These are phyloP conservation scores for Globisporangium perplexum DNA, from an alignment of 352 stramenopile genomes.

Conservation along the genomic window DNA sequence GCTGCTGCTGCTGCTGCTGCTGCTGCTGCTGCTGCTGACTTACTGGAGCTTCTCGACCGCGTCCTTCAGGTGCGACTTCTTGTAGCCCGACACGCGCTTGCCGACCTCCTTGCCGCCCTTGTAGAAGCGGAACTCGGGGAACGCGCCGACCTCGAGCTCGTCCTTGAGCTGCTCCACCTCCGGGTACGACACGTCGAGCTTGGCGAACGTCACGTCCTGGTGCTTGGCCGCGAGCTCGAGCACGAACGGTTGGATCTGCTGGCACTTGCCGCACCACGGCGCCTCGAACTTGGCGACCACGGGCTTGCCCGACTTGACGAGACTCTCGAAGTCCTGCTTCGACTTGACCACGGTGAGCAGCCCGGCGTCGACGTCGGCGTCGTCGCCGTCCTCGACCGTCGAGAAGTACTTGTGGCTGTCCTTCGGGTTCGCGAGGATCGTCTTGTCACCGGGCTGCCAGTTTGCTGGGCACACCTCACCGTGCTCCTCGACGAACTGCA, in stretches of 20 bases:
- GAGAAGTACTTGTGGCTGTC: constrained; percentile 83
- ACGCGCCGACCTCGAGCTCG: constrained; percentile 59
- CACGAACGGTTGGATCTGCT: constrained; percentile 77
- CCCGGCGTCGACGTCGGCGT: constrained; percentile 25
- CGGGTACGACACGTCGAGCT: constrained; percentile 65
- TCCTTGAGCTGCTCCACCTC: constrained; percentile 75
- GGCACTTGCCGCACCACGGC: constrained; percentile 86
- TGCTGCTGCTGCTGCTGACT: constrained; percentile 6
- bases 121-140: constrained; percentile 85
- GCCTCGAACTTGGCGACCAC: constrained; percentile 81
- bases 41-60: constrained; percentile 52
- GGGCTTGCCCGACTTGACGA: constrained; percentile 62
- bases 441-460: constrained; percentile 90
- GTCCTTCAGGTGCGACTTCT: constrained; percentile 76
- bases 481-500: constrained; percentile 92
- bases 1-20: no score
- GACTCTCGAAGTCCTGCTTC: constrained; percentile 54
- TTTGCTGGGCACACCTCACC: constrained; percentile 92
- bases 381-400: constrained; percentile 34
- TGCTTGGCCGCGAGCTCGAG: constrained; percentile 60
- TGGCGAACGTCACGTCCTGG: constrained; percentile 69
- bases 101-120: constrained; percentile 75
- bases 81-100: constrained; percentile 75
- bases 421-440: constrained; percentile 79
- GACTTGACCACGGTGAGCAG: constrained; percentile 53